These are phyloP conservation scores for Jamesozyma gamospora DNA, from an alignment of 805 yeast genomes.

Conservation along the genomic window DNA sequence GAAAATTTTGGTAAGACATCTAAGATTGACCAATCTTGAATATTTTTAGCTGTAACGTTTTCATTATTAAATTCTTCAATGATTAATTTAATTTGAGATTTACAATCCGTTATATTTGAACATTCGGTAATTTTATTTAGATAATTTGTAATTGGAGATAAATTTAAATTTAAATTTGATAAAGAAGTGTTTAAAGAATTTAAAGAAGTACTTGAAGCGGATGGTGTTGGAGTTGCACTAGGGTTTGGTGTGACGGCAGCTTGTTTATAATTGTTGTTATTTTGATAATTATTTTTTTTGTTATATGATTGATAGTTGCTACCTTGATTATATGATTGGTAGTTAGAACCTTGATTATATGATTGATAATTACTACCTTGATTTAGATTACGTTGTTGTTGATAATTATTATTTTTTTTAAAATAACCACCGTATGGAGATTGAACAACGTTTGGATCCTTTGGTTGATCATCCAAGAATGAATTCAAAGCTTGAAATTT, in stretches of 20 bases:
- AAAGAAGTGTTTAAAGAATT: slow-evolving; percentile 59
- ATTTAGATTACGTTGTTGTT: slow-evolving; percentile 16
- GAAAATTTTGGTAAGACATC: slow-evolving; percentile 56
- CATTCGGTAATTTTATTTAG: slow-evolving; percentile 31
- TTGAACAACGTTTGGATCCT: slow-evolving; percentile 22
- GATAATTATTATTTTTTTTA: slow-evolving; percentile 14
- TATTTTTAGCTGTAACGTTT: slow-evolving; percentile 24
- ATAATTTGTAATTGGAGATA: slow-evolving; percentile 56
- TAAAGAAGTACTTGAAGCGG: slow-evolving; percentile 62
- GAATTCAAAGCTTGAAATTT: slow-evolving; percentile 21
- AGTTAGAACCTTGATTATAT: slow-evolving; percentile 9
- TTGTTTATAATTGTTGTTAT: slow-evolving; percentile 21
- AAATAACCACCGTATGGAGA: slow-evolving; percentile 30
- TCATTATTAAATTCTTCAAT: slow-evolving; percentile 38
- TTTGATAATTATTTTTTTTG: slow-evolving; percentile 10
- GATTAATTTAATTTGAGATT: slow-evolving; percentile 29
- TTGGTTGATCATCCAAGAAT: slow-evolving; percentile 23
- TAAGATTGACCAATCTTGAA: slow-evolving; percentile 55
- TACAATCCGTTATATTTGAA: slow-evolving; percentile 29
- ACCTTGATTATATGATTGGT: slow-evolving; percentile 4
- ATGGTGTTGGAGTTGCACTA: slow-evolving; percentile 31
- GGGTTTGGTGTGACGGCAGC: slow-evolving; percentile 30
- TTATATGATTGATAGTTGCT: slow-evolving; percentile 5
- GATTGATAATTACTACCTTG: slow-evolving; percentile 6
- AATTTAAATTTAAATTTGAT: slow-evolving; percentile 39